Evolutionary conservation across 2,329 filamentous ascomycete species (phyloP), one percentile per base, ranked within the genome.

Genomic region (Xenoacremonium recifei): DNA sequence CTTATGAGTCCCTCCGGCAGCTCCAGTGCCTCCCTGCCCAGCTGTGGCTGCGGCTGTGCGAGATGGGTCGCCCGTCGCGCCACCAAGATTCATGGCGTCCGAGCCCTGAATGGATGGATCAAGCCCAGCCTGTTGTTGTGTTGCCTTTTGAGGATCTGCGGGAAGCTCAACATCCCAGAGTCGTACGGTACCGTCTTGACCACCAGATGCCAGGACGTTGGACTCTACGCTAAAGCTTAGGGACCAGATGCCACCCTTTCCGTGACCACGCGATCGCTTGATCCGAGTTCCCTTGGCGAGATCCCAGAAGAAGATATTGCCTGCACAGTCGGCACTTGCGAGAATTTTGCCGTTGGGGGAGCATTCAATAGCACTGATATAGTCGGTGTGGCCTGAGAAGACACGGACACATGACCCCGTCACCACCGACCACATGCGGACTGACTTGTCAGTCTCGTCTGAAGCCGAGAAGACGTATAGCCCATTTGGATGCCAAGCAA

Each of bases 341-440:
- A 99, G 74, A 21, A 91, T 82, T 63, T 88, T 91, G 51, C 93
- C 93, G 57, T 89, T 90, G 2, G 89, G 89, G 17, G 89, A 85
- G 58, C 90, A 95, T 50, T 92, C 82, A 19, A 97, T 71, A 0
- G 89, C 80, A 12, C 86, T 95, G 60, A 97, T 84, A 58, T 89
- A 89, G 37, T 93, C 89, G 0, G 82, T 86, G 61, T 99, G 93
- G 1, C 93, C 93, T 0, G 88, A 90, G 61, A 97, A 96, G 58
- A 97, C 82, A 19, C 93, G 86, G 5, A 96, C 88, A 25, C 90
- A 89, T 48, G 85, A 84, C 20, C 93, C 93, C 7, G 86, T 92
- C 10, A 82, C 79, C n/a, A 96, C 80, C 9, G 90, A 85, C 93
- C 93, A 99, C 92, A 99, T 97, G 21, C 93, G 85, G 23, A 97